Percentiles rank a stretch among this genome's conserved stretches.
These are phyloP conservation scores for Hyaloscypha hepaticicola DNA, from an alignment of 495 filamentous ascomycete genomes.

Conservation along the genomic window DNA sequence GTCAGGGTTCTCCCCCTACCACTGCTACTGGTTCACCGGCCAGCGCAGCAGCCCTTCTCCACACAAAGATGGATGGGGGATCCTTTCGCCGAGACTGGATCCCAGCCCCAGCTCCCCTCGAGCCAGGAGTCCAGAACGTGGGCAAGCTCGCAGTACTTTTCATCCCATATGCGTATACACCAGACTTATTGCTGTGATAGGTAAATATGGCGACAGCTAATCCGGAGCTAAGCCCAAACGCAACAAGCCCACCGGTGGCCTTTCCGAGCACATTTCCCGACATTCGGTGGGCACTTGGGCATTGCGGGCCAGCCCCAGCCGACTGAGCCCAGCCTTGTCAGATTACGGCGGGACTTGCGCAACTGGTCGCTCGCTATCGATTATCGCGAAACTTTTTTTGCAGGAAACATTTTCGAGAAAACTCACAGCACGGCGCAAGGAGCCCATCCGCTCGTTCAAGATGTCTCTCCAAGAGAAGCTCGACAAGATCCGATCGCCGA, in stretches of 20 bases:
- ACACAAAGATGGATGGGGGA: not conserved
- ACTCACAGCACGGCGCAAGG: conserved; percentile 27
- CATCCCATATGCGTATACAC: not conserved
- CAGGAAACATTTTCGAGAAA: conserved; percentile 11
- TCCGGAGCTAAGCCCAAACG: conserved; percentile 2
- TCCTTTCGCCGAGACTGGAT: no score
- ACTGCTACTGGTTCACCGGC: conserved; percentile 5
- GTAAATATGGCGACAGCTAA: not conserved
- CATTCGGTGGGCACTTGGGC: no score
- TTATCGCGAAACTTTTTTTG: conserved; percentile 28
- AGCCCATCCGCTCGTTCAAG: conserved; percentile 36
- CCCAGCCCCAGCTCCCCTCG: no score
- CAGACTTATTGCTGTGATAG: not conserved
- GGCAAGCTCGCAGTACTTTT: not conserved
- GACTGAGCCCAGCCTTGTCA: not conserved
- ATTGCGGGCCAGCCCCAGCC: conserved; percentile 2
- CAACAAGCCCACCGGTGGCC: not conserved
- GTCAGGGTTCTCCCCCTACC: conserved; percentile 16
- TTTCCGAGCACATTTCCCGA: not conserved
- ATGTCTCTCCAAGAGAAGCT: conserved; percentile 87
- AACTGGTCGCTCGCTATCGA: conserved; percentile 14
- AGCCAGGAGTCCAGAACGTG: no score
- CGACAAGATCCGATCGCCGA: conserved; percentile 93
- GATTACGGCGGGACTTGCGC: conserved; percentile 3
- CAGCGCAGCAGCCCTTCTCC: conserved; percentile 6